Evolutionary conservation across 1,284 basidiomycete genomes (phyloP).

Genomic region (Marasmius oreades): DNA sequence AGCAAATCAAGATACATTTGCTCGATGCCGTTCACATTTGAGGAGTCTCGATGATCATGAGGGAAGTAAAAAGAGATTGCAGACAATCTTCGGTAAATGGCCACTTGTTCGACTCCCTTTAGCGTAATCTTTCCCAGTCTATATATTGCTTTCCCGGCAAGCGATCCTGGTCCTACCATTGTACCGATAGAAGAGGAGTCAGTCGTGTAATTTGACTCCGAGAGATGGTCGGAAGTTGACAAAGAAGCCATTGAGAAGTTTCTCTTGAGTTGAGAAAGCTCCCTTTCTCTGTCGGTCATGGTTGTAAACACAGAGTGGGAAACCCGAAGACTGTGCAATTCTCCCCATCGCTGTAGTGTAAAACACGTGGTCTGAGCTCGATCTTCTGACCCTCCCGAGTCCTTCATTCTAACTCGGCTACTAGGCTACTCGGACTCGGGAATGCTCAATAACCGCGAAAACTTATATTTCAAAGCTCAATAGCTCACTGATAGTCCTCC

Average conservation of each 20-base stretch:
- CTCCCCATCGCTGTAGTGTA: too few relatives aligned
- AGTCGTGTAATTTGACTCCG: not conserved
- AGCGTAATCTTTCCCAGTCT: constrained; percentile 8
- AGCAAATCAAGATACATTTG: constrained; percentile 9
- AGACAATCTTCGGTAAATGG: constrained; percentile 6
- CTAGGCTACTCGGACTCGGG: not conserved
- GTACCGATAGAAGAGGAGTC: constrained; percentile 2
- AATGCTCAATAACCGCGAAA: not conserved
- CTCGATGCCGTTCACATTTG: not conserved
- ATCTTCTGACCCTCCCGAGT: too few relatives aligned
- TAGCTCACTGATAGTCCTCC: not conserved
- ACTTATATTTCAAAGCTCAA: not conserved
- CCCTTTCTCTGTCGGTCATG: not conserved
- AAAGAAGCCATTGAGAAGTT: not conserved
- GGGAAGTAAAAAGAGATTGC: constrained; percentile 6
- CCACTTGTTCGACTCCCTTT: constrained; percentile 8
- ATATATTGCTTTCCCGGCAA: constrained; percentile 5
- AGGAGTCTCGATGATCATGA: not conserved
- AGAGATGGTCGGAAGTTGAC: not conserved
- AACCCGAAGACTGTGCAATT: not conserved
- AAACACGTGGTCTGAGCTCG: too few relatives aligned
- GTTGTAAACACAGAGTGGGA: not conserved
- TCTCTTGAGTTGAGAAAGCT: not conserved
- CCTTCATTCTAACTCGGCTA: not conserved
- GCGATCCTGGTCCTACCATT: constrained; percentile 7